A percentile compares a stretch with the other conserved stretches of the same genome.
phyloP scores from a whole-genome alignment of 176 grass and related monocot species.

The Olyra latifolia region DNA sequence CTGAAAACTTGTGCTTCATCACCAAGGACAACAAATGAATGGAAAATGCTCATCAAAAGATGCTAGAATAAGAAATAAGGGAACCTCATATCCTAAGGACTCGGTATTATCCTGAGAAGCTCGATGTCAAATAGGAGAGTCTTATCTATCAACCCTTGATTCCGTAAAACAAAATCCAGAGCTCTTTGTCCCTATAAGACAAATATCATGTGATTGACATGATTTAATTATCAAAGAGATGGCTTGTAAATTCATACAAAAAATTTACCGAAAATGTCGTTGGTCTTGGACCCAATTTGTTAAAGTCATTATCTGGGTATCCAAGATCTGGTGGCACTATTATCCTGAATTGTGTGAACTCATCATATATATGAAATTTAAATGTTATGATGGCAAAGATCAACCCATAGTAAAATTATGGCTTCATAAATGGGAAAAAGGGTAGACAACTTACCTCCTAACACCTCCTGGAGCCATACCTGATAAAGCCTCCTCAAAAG shows the following conservation, averaged over 20 bases:
- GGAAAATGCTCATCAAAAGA: not conserved
- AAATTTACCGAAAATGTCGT: slow-evolving; percentile 80
- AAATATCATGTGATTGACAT: slow-evolving; percentile 5
- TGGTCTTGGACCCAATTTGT: slow-evolving; percentile 82
- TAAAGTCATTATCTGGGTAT: slow-evolving; percentile 81
- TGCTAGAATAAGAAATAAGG: not conserved
- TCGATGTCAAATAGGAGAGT: slow-evolving; percentile 97
- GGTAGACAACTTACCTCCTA: slow-evolving; percentile 55
- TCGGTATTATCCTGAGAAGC: slow-evolving; percentile 78
- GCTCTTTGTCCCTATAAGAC: slow-evolving; percentile 84
- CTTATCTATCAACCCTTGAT: slow-evolving; percentile 97
- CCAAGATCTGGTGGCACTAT: slow-evolving; percentile 91
- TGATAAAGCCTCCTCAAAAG: slow-evolving; percentile 89
- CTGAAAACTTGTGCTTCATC: slow-evolving; percentile 14
- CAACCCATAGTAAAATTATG: not conserved
- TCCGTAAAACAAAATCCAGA: slow-evolving; percentile 88
- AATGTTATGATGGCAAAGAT: not conserved
- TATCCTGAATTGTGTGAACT: slow-evolving; percentile 47
- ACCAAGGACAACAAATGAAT: too few species aligned
- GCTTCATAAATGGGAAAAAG: not conserved
- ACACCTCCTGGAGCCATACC: slow-evolving; percentile 81
- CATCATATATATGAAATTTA: not conserved
- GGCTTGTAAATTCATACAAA: not conserved
- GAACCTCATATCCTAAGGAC: slow-evolving; percentile 38
- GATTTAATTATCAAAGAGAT: not conserved